A percentile compares a stretch with the other conserved stretches of the same genome.
These are phyloP conservation scores for Cryoendolithus antarcticus DNA, from an alignment of 2,329 filamentous ascomycete genomes.

Conservation along the genomic window DNA sequence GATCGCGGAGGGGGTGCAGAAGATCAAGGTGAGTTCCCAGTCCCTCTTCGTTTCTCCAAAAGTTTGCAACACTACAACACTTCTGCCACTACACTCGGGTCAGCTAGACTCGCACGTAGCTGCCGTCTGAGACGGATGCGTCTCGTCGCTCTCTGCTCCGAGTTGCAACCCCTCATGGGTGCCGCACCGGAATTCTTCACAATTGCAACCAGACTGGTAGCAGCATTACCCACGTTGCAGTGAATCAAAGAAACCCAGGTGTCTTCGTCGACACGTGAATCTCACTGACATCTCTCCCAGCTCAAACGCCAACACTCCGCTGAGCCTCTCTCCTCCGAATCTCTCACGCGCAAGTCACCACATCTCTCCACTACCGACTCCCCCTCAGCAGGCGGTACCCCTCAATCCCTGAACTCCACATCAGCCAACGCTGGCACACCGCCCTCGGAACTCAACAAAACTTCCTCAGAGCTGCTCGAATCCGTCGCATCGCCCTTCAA, in stretches of 20 bases:
- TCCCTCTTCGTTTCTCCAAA: no score
- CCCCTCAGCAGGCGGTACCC: slow-evolving; percentile 30
- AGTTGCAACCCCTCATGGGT: no score
- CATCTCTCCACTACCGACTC: slow-evolving; percentile 25
- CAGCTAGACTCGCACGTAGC: no score
- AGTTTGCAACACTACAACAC: background rate
- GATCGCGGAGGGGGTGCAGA: slow-evolving; percentile 66
- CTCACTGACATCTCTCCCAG: slow-evolving; percentile 32
- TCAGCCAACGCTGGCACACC: slow-evolving; percentile 21
- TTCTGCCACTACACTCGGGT: slow-evolving; percentile 1
- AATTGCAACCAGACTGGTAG: no score
- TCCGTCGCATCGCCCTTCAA: slow-evolving; percentile 60
- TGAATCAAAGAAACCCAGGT: no score
- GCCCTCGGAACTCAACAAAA: slow-evolving; percentile 15
- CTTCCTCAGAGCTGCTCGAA: slow-evolving; percentile 31
- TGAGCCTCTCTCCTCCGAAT: slow-evolving; percentile 45
- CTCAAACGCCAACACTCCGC: slow-evolving; percentile 70
- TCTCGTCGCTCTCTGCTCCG: no score
- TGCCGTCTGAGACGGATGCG: no score
- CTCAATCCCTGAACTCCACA: slow-evolving; percentile 21
- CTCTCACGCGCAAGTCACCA: slow-evolving; percentile 32
- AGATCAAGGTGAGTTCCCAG: slow-evolving; percentile 56
- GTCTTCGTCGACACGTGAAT: background rate
- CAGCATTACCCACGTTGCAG: no score
- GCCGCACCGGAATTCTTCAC: no score